Percentiles rank a stretch among this genome's conserved stretches.
phyloP scores from a whole-genome alignment of 2,329 filamentous ascomycete species.

The Talaromyces sp. region DNA sequence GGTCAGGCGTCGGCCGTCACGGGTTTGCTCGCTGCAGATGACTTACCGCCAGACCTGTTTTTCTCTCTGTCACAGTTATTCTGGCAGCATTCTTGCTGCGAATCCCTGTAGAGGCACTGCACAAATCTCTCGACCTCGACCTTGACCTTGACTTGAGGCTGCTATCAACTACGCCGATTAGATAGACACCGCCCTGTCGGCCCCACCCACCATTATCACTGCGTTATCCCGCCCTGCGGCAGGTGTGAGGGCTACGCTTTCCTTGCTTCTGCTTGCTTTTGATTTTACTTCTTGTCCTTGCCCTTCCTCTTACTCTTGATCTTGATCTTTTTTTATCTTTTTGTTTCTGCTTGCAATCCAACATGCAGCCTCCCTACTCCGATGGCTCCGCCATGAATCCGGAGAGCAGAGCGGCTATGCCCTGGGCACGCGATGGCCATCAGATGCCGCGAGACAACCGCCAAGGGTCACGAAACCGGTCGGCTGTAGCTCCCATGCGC shows the following conservation, averaged over 20 bases:
- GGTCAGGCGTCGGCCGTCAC: constrained; percentile 6
- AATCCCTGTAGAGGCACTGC: not conserved
- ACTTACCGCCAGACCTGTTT: not conserved
- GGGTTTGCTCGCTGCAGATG: not conserved
- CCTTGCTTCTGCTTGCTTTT: not conserved
- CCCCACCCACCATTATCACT: constrained; percentile 1
- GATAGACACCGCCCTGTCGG: constrained; percentile 7
- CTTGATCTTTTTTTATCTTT: not conserved
- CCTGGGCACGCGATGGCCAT: constrained; percentile 25
- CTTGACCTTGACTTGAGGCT: not conserved
- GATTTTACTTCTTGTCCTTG: not conserved
- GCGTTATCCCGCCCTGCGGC: not conserved
- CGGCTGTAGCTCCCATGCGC: constrained; percentile 31
- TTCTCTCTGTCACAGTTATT: not conserved
- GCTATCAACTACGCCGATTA: not conserved
- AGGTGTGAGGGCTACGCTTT: not conserved
- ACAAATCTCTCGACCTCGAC: not conserved
- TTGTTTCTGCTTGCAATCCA: not conserved
- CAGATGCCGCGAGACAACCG: constrained; percentile 24
- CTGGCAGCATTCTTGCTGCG: not conserved
- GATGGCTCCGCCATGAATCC: constrained; percentile 23
- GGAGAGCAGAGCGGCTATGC: constrained; percentile 22
- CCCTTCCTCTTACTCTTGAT: not conserved
- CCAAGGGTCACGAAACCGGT: constrained; percentile 28
- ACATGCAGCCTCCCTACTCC: constrained; percentile 37